phyloP scores from a whole-genome alignment of 2,329 filamentous ascomycete species.

The Coniochaeta pulveracea region DNA sequence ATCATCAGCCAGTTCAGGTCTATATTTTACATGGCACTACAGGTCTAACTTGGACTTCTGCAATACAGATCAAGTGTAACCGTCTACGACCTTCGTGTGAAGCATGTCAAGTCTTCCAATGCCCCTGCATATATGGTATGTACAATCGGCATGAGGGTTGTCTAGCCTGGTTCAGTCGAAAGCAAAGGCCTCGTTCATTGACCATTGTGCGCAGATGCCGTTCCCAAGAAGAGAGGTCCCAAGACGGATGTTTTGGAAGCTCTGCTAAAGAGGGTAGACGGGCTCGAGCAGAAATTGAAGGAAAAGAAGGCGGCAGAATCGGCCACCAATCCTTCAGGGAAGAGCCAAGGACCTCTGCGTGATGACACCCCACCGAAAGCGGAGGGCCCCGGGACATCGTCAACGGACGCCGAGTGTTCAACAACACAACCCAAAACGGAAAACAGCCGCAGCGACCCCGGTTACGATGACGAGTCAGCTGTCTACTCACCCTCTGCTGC shows the following conservation, averaged over 20 bases:
- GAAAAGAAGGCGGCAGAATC: conserved; percentile 41
- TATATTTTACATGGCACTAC: no score
- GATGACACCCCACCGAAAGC: conserved; percentile 10
- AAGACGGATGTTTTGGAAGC: conserved; percentile 86
- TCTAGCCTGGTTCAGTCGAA: not conserved
- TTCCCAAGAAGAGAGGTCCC: conserved; percentile 80
- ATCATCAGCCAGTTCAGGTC: no score
- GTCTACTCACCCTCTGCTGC: conserved; percentile 31
- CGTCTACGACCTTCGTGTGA: conserved; percentile 74
- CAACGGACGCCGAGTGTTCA: conserved; percentile 27
- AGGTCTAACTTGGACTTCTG: not conserved
- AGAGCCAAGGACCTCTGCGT: conserved; percentile 10
- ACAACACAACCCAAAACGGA: no score
- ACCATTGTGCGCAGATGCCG: conserved; percentile 48
- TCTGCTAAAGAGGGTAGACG: conserved; percentile 73
- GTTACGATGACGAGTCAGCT: conserved; percentile 24
- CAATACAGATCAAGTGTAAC: conserved; percentile 77
- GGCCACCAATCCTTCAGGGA: conserved; percentile 15
- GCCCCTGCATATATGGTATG: conserved; percentile 78
- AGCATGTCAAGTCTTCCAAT: conserved; percentile 82
- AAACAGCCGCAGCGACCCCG: conserved; percentile 18
- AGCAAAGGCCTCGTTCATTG: not conserved
- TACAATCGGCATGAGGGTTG: conserved; percentile 7
- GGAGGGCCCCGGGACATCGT: conserved; percentile 13
- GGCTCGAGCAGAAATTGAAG: conserved; percentile 69